These are phyloP conservation scores for Metschnikowia baotianmanensis DNA, from an alignment of 805 yeast genomes.

Conservation along the genomic window DNA sequence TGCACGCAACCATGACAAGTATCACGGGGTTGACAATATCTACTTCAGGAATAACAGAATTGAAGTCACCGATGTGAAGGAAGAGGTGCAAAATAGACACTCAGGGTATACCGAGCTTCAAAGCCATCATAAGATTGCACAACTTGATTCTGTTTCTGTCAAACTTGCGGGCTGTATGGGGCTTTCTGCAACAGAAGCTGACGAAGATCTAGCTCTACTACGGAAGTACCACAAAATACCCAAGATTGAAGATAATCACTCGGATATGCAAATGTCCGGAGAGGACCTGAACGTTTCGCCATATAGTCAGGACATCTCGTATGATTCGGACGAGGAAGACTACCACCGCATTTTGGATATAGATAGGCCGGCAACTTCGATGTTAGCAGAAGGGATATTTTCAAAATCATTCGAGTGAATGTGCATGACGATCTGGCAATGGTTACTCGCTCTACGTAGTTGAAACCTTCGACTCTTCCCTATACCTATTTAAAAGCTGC, in stretches of 20 bases:
- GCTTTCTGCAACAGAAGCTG: conserved; percentile 13
- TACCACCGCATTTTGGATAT: conserved; percentile 11
- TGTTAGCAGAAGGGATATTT: too few species aligned
- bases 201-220: conserved; percentile 14
- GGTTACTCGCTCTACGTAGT: too few species aligned
- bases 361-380: conserved; percentile 9
- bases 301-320: conserved; percentile 2
- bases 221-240: conserved; percentile 1
- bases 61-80: conserved; percentile 32
- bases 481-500: too few species aligned
- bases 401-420: too few species aligned
- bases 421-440: too few species aligned
- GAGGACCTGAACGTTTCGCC: conserved; percentile 9
- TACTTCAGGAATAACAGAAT: conserved; percentile 29
- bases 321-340: conserved; percentile 8
- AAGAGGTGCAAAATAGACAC: conserved; percentile 6
- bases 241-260: not conserved
- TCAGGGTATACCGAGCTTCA: conserved; percentile 8
- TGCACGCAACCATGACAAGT: conserved; percentile 20
- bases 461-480: too few species aligned
- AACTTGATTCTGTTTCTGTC: conserved; percentile 13
- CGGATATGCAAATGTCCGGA: not conserved
- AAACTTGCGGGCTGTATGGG: conserved; percentile 18
- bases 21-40: conserved; percentile 23
- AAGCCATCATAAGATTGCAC: conserved; percentile 16